Conservation (phyloP, 768 basidiomycete species). For the Boletus reticulatus region DNA sequence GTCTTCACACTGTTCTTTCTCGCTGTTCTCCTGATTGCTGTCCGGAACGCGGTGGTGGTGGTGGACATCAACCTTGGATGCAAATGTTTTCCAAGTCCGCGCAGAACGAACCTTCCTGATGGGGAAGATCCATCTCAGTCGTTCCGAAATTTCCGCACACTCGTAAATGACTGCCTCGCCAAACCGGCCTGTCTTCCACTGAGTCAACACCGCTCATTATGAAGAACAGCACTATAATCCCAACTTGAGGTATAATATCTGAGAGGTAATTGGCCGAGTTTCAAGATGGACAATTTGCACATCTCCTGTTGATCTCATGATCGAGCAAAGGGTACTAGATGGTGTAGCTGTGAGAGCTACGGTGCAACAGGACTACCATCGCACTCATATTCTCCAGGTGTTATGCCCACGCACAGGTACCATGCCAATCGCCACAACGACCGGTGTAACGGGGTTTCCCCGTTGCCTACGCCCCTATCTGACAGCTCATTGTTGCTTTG, state of each 20-base stretch:
- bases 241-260: too few species aligned
- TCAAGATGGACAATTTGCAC: too few species aligned
- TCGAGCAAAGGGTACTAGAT: background rate
- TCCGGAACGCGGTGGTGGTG: constrained; percentile 3
- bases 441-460: background rate
- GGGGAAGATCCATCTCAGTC: background rate
- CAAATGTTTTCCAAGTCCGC: constrained; percentile 13
- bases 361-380: background rate
- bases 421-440: background rate
- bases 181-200: background rate
- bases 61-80: constrained; percentile 1
- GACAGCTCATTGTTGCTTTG: background rate
- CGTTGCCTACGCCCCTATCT: background rate
- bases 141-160: background rate
- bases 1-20: constrained; percentile 10
- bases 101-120: constrained; percentile 9
- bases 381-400: background rate
- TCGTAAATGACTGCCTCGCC: background rate
- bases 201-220: background rate
- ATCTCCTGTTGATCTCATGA: too few species aligned
- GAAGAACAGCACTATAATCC: background rate
- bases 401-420: background rate
- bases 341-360: background rate
- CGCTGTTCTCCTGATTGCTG: constrained; percentile 4
- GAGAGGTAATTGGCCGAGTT: too few species aligned